Evolutionary conservation across 176 grass and related monocot species (phyloP), one percentile per base, ranked within the genome.

Genomic region (Lolium rigidum): DNA sequence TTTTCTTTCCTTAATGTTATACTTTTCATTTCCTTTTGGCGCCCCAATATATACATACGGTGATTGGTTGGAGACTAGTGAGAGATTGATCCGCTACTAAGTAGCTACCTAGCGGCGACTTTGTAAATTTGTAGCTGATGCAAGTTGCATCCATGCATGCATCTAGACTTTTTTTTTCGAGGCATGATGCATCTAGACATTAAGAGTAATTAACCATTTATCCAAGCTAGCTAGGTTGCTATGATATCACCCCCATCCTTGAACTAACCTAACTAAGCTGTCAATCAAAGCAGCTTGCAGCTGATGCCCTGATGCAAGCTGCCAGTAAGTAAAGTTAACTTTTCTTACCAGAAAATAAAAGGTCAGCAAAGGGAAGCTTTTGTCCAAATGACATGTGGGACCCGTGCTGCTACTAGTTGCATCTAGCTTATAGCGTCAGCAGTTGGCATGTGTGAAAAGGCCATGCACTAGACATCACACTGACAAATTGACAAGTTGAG

Each of bases 401-500:
- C 26, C 26, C 26, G 26, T 28, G 26, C 26, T 28, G 26, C 26
- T 28, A 28, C 26, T 28, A 28, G 26, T 28, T 28, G 26, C 26
- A 28, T 2, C 26, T 28, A 28, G 26, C 26, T 28, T 28, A 28
- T 28, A 28, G 52, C 86, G 60, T 82, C 79, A 77, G 86, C 59
- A 82, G 49, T 64, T 68, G 35, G 75, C 26, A 43, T 67, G 86
- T 82, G 62, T 68, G 79, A 82, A 82, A 87, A 77, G 37, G 60
- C 47, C 72, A 75, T 31, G 72, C 47, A 75, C 22, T 68, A 37
- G 35, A 22, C 67, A 75, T 68, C 70, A 68, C 86, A 6, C 21
- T 82, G 50, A 82, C 60, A 64, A 74, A 37, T 87, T 87, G 59
- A 59, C 86, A 87, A 76, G 79, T 68, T 87, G 86, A 51, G 79